These are phyloP conservation scores for Mallotus repandus DNA, from an alignment of 441 rosid species.

Conservation along the genomic window DNA sequence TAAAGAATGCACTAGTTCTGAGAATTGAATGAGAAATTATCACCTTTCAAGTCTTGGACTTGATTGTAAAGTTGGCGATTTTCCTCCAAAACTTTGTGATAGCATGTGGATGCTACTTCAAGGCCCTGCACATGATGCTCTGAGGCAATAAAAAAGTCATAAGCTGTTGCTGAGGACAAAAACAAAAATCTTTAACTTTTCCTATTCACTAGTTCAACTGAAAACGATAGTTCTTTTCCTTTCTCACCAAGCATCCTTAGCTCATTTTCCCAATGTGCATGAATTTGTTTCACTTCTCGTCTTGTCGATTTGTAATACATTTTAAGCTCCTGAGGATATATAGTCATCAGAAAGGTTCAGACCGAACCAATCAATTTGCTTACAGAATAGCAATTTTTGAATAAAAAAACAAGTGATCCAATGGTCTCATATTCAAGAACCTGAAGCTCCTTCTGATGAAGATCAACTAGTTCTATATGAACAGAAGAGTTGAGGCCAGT, in stretches of 20 bases:
- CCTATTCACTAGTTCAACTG: no score
- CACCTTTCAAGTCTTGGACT: slow-evolving; percentile 97
- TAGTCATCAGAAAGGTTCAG: background rate
- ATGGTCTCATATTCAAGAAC: slow-evolving; percentile 37
- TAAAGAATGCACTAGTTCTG: background rate
- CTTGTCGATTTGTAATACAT: slow-evolving; percentile 47
- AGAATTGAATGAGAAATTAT: background rate
- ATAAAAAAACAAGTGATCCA: background rate
- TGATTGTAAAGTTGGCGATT: slow-evolving; percentile 89
- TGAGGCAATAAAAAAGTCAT: slow-evolving; percentile 28
- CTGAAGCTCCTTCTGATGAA: slow-evolving; percentile 71
- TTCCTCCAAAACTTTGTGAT: slow-evolving; percentile 81
- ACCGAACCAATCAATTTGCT: background rate
- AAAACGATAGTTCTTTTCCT: background rate
- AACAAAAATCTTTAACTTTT: background rate
- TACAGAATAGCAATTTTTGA: background rate
- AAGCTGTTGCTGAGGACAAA: background rate
- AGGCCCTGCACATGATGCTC: slow-evolving; percentile 63
- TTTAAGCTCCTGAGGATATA: slow-evolving; percentile 56
- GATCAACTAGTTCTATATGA: slow-evolving; percentile 41
- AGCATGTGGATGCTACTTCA: slow-evolving; percentile 71
- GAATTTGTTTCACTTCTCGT: slow-evolving; percentile 58
- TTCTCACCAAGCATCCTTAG: slow-evolving; percentile 59
- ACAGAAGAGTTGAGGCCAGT: slow-evolving; percentile 27
- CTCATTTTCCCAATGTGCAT: slow-evolving; percentile 66